Conservation (phyloP, 306 rosid species). For the cucumber (Cucumis sativus) region DNA sequence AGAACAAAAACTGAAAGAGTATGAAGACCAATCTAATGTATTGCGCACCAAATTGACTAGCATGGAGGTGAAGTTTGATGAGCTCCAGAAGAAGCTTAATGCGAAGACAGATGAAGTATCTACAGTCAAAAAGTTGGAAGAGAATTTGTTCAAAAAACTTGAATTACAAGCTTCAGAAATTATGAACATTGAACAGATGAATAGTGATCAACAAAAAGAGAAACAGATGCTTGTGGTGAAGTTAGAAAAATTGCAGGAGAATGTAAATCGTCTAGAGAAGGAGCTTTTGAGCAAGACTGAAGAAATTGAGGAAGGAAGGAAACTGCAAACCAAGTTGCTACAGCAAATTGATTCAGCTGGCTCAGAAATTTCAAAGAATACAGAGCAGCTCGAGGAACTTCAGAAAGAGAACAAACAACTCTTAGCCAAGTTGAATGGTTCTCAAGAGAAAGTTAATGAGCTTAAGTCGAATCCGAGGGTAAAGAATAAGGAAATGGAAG, state of each 20-base stretch:
- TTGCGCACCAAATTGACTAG: constrained; percentile 15
- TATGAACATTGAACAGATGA: constrained; percentile 9
- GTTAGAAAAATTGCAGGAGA: constrained; percentile 28
- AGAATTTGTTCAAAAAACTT: constrained; percentile 18
- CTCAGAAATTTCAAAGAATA: constrained; percentile 18
- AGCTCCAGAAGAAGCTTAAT: constrained; percentile 20
- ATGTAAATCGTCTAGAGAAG: constrained; percentile 8
- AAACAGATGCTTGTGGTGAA: constrained; percentile 19
- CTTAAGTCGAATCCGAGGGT: constrained; percentile 18
- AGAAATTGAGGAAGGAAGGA: constrained; percentile 31
- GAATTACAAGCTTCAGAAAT: constrained; percentile 21
- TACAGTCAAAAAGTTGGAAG: constrained; percentile 11
- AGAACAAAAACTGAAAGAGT: constrained; percentile 23
- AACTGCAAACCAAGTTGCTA: constrained; percentile 10
- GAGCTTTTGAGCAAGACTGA: constrained; percentile 17
- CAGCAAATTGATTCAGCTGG: constrained; percentile 9
- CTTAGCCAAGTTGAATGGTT: constrained; percentile 18
- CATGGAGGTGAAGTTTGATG: constrained; percentile 22
- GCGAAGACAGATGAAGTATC: constrained; percentile 24
- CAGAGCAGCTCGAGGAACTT: constrained; percentile 17
- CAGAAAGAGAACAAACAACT: constrained; percentile 32
- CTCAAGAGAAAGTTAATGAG: constrained; percentile 29
- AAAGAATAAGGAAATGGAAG: constrained; percentile 10
- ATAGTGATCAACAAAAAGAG: constrained; percentile 31
- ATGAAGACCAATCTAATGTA: constrained; percentile 26